Evolutionary conservation across 2,329 filamentous ascomycete species (phyloP).

Genomic region (Aspergillus terreus): DNA sequence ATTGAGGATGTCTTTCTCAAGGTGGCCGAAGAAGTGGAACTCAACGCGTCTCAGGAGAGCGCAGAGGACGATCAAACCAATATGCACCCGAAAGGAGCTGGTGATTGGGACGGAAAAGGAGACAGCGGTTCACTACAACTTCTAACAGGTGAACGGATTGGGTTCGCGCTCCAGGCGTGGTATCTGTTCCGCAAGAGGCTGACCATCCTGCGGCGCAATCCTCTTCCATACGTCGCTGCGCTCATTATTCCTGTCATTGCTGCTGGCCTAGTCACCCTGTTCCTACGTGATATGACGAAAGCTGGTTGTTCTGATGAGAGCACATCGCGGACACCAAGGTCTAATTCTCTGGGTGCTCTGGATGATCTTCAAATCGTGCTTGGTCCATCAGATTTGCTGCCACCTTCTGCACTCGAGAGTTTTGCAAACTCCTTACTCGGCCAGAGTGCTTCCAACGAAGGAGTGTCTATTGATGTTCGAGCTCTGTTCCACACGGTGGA

Average conservation of each 20-base stretch:
- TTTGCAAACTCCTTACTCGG: constrained; percentile 11
- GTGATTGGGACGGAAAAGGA: constrained; percentile 11
- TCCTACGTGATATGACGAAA: constrained; percentile 58
- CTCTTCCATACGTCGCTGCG: constrained; percentile 70
- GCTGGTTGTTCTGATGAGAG: constrained; percentile 50
- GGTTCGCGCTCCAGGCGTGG: constrained; percentile 65
- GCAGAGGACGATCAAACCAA: constrained; percentile 8
- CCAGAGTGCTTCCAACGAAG: constrained; percentile 26
- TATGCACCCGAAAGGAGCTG: constrained; percentile 10
- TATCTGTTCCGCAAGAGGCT: constrained; percentile 75
- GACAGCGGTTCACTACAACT: constrained; percentile 40
- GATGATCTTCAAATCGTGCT: constrained; percentile 32
- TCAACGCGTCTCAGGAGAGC: constrained; percentile 7
- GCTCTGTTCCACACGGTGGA: constrained; percentile 53
- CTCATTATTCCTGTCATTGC: constrained; percentile 75
- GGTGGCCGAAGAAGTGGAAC: constrained; percentile 71
- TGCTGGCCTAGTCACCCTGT: constrained; percentile 73
- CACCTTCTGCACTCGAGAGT: constrained; percentile 18
- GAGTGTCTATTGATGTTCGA: constrained; percentile 31
- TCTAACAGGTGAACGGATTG: constrained; percentile 65
- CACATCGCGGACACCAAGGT: constrained; percentile 17
- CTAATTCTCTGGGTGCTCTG: constrained; percentile 27
- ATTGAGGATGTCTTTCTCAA: constrained; percentile 91
- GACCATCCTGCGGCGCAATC: constrained; percentile 74
- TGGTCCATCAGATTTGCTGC: constrained; percentile 32